Base-by-base conservation (phyloP, 768 basidiomycete genomes). In the Boletus pseudo-olivaceus region DNA sequence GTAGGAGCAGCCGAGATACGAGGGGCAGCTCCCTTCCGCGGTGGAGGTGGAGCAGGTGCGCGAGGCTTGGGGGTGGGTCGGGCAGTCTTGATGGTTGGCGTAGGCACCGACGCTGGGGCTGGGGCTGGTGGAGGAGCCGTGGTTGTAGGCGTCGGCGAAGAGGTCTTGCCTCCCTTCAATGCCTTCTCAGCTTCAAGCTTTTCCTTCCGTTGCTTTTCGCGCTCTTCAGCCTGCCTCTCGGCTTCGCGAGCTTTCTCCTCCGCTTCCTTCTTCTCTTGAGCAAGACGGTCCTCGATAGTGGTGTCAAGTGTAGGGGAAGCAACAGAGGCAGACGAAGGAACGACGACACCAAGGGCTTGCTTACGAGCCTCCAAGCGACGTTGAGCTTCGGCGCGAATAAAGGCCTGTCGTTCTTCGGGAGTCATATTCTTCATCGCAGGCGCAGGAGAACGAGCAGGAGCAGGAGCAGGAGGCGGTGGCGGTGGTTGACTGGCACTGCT, bases 241-340 rank as follows among this genome's bases (percentile, higher is more conserved):
- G 93, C 94, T 45, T 78, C 74, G 52, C 77, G 80, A 0, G 82
- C 82, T 68, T 90, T 92, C 67, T 92, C 90, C 59, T 93, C 94
- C 0, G 95, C 95, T 66, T 97, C 96, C 66, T 81, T 85, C 76
- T 88, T 90, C 65, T 98, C 96, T 61, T 84, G 78, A 35, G 82
- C 85, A 6, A 98, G 78, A 10, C 95, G 76, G 59, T 94, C 90
- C 66, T 93, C 89, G 3, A 97, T 92, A 49, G 78, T 81, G 7
- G 82, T 85, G 68, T 97, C 95, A 10, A 94, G 75, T 12, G 77
- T 70, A 7, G 82, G 68, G 29, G 80, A 71, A 14, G 79, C 60
- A 0, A 76, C 72, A 6, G 58, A 29, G 7, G 49, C 33, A 7
- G 77, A 62, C 0, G 73, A 39, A 11, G 76, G 67, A 1, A 80